These are phyloP conservation scores for Saksenaea vasiformis DNA, from an alignment of 371 early-diverging fungal species.

Conservation along the genomic window DNA sequence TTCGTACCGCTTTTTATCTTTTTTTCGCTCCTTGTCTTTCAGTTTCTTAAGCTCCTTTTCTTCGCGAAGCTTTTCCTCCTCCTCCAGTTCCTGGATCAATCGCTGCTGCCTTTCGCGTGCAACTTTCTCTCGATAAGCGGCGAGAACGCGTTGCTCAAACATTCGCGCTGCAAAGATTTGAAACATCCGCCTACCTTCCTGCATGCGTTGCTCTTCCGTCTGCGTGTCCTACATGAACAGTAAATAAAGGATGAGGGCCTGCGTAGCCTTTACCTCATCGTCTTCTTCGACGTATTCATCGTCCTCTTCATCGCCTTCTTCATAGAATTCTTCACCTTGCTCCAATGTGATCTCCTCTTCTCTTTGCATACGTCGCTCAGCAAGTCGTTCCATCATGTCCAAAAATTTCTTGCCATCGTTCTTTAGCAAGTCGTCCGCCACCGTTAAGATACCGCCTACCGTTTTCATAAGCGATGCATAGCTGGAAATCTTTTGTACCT, in stretches of 20 bases:
- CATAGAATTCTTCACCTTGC: constrained; percentile 29
- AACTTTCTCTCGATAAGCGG: constrained; percentile 88
- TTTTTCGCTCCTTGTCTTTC: constrained; percentile 65
- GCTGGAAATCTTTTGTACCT: constrained; percentile 38
- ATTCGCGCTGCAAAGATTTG: constrained; percentile 91
- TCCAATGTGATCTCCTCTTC: constrained; percentile 58
- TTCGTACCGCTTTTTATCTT: constrained; percentile 52
- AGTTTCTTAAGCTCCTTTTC: constrained; percentile 65
- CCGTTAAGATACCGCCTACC: constrained; percentile 74
- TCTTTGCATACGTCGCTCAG: constrained; percentile 79
- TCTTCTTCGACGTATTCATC: constrained; percentile 61
- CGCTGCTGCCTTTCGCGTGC: constrained; percentile 78
- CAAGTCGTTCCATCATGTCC: constrained; percentile 92
- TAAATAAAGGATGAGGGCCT: not conserved
- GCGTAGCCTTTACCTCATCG: constrained; percentile 42
- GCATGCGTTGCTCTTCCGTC: constrained; percentile 83
- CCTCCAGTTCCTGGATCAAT: constrained; percentile 78
- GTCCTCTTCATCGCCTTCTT: constrained; percentile 56
- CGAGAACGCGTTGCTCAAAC: constrained; percentile 91
- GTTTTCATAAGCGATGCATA: not conserved
- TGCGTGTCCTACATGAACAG: constrained; percentile 56
- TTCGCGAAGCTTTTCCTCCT: constrained; percentile 70
- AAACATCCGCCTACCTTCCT: constrained; percentile 89
- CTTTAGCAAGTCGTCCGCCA: constrained; percentile 84
- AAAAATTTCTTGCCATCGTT: constrained; percentile 91